Conservation (phyloP, 345 rosid species). For the Noccaea bulbosa region DNA sequence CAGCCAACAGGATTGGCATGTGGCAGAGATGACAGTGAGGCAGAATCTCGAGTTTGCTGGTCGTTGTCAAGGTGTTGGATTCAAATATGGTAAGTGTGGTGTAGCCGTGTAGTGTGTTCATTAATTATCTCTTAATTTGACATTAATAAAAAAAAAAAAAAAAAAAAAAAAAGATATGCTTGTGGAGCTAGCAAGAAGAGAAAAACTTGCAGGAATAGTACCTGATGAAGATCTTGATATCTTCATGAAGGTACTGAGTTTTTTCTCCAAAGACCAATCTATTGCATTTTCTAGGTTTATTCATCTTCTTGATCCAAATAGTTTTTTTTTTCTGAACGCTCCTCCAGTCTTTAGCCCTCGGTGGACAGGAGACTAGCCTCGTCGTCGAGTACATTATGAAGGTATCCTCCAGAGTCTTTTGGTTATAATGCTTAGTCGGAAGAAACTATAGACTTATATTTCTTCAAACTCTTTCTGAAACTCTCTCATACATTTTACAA, state of each 20-base stretch:
- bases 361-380: conserved; percentile 82
- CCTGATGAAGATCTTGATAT: conserved; percentile 99
- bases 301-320: background rate
- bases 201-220: conserved; percentile 85
- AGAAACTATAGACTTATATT: background rate
- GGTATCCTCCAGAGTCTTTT: conserved; percentile 57
- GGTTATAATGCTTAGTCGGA: no score
- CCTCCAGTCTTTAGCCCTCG: conserved; percentile 81
- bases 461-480: conserved; percentile 44
- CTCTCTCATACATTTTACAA: conserved; percentile 65
- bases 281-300: background rate
- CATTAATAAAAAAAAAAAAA: conserved; percentile 3
- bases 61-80: conserved; percentile 95
- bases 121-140: conserved; percentile 31
- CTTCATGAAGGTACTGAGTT: conserved; percentile 82
- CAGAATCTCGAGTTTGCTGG: conserved; percentile 92
- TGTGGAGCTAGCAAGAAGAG: conserved; percentile 88
- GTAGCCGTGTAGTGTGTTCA: background rate
- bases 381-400: conserved; percentile 92
- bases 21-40: conserved; percentile 94
- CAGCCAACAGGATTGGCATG: conserved; percentile 94
- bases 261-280: background rate
- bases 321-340: background rate
- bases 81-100: conserved; percentile 71
- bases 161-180: conserved; percentile 73